Percentiles rank a stretch among this genome's conserved stretches.
phyloP scores from a whole-genome alignment of 768 basidiomycete genomes.

The Lactifluus rugatus region DNA sequence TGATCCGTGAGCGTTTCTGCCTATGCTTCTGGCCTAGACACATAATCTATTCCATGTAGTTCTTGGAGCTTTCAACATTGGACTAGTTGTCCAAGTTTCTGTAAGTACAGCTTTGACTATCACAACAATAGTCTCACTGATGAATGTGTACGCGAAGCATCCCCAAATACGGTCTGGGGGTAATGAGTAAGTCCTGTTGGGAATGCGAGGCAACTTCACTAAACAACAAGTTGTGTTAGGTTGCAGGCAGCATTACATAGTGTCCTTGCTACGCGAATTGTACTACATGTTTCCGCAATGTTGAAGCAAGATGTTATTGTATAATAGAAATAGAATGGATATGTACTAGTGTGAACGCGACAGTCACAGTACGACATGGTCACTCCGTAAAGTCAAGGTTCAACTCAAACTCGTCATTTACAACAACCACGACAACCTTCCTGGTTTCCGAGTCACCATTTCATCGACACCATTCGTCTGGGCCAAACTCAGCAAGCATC shows the following conservation, averaged over 20 bases:
- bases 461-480: conserved; percentile 13
- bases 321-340: no score
- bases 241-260: conserved; percentile 10
- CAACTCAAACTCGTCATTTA: conserved; percentile 1
- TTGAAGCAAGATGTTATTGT: not conserved
- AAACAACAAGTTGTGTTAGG: not conserved
- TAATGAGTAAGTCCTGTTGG: conserved; percentile 1
- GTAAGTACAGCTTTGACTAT: not conserved
- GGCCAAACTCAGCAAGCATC: conserved; percentile 15
- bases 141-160: not conserved
- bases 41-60: not conserved
- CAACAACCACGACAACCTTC: conserved; percentile 10
- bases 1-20: conserved; percentile 6
- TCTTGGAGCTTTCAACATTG: conserved; percentile 10
- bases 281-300: conserved; percentile 1
- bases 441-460: not conserved
- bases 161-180: not conserved
- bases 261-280: conserved; percentile 12
- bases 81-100: conserved; percentile 1
- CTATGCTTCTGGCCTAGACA: no score
- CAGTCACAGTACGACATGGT: no score
- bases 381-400: no score
- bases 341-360: not conserved
- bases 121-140: not conserved
- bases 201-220: not conserved